A percentile compares a stretch with the other conserved stretches of the same genome.
Evolutionary conservation across 345 rosid species (phyloP).

Genomic region (Aquilaria yunnanensis): DNA sequence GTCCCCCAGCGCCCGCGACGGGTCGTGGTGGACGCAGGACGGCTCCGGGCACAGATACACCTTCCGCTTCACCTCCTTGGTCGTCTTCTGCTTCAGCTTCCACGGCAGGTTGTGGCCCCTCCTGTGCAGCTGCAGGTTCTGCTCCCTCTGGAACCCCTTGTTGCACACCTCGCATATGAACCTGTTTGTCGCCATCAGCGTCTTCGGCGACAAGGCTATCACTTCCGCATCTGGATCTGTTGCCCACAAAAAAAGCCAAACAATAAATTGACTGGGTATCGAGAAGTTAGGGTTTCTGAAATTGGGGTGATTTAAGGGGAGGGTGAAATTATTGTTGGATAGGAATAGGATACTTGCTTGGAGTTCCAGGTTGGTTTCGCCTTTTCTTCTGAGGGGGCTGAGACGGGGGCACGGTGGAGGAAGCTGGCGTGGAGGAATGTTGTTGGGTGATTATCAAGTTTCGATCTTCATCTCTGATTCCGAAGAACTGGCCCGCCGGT

Average conservation of each 20-base stretch:
- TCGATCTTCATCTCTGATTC: constrained; percentile 55
- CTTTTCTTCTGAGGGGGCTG: constrained; percentile 56
- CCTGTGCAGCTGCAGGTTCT: constrained; percentile 78
- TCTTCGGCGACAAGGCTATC: constrained; percentile 80
- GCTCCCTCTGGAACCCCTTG: constrained; percentile 85
- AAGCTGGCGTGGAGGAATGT: constrained; percentile 41
- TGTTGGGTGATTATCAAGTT: constrained; percentile 37
- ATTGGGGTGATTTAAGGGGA: not conserved
- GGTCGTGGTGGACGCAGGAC: constrained; percentile 83
- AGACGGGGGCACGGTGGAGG: constrained; percentile 30
- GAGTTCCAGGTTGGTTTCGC: constrained; percentile 77
- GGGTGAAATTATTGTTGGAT: not conserved
- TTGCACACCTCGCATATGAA: constrained; percentile 87
- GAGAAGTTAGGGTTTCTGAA: constrained; percentile 8
- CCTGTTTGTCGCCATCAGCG: constrained; percentile 83
- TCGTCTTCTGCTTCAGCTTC: constrained; percentile 71
- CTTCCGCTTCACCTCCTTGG: constrained; percentile 71
- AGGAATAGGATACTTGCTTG: constrained; percentile 50
- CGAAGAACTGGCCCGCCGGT: constrained; percentile 45
- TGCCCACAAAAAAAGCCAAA: constrained; percentile 13
- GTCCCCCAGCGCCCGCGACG: constrained; percentile 79
- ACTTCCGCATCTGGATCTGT: constrained; percentile 87
- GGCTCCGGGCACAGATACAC: constrained; percentile 86
- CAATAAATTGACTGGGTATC: constrained; percentile 2
- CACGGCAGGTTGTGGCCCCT: constrained; percentile 89